A percentile compares a stretch with the other conserved stretches of the same genome.
phyloP scores from a whole-genome alignment of 306 rosid genomes.

The Aeschynomene evenia region DNA sequence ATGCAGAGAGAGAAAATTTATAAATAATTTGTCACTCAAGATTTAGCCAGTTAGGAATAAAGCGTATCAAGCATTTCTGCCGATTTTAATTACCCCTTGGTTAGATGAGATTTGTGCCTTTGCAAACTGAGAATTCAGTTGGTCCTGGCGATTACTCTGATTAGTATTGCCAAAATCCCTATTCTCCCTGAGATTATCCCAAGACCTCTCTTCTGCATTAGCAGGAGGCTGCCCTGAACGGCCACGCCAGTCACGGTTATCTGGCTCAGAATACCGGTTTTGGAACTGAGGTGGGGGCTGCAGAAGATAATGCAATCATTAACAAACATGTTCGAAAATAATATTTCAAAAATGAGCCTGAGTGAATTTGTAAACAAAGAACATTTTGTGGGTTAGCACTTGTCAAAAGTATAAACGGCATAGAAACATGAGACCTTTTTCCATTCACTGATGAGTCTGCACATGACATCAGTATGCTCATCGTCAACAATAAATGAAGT shows the following conservation, averaged over 20 bases:
- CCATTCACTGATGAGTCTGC: neutral
- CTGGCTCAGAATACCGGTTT: slow-evolving; percentile 79
- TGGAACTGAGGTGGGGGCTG: slow-evolving; percentile 63
- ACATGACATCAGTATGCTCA: slow-evolving; percentile 2
- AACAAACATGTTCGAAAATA: neutral
- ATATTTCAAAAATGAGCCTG: neutral
- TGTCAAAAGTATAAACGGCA: neutral
- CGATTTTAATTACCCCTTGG: slow-evolving; percentile 58
- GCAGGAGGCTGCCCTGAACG: slow-evolving; percentile 64
- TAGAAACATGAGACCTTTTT: neutral
- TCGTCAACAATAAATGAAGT: neutral
- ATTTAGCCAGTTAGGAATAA: neutral
- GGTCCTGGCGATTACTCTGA: slow-evolving; percentile 63
- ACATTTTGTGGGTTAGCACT: neutral
- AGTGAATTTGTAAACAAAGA: slow-evolving; percentile 4
- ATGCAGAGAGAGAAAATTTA: neutral
- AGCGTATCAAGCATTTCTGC: neutral
- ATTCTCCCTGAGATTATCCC: slow-evolving; percentile 64
- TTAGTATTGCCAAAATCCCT: slow-evolving; percentile 60
- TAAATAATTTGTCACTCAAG: neutral
- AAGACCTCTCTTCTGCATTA: slow-evolving; percentile 69
- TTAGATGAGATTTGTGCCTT: slow-evolving; percentile 56
- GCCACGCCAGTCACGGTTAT: slow-evolving; percentile 92
- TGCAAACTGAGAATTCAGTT: slow-evolving; percentile 52
- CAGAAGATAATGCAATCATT: slow-evolving; percentile 13